Base-by-base conservation (phyloP, 768 basidiomycete genomes). In the Rhizopogon vesiculosus region DNA sequence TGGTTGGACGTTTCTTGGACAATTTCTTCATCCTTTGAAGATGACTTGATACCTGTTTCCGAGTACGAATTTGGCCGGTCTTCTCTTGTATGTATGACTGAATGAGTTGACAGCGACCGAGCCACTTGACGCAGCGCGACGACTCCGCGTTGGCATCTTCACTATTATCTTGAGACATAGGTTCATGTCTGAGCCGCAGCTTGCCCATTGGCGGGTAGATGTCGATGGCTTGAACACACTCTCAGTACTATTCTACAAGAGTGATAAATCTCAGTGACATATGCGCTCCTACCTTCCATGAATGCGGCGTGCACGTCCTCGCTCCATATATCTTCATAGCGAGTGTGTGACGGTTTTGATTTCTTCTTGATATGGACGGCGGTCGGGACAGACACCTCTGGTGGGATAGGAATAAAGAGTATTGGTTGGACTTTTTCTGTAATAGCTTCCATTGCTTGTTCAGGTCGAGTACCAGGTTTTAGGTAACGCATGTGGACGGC, bases 31-130 rank as follows among this genome's bases (percentile, higher is more conserved):
- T 51, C 48, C 74, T 60, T 59, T 73, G 72, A 45, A 73, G 64
- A 40, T 75, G 74, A 56, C 72, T 73, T 25, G 72, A 74, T 33
- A 73, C 73, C 55, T 73, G 72, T 59, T 73, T 73, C 54, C 72
- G 62, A 39, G 73, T 72, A 15, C 72, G 70, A 55, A 63, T 71
- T 57, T 66, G 73, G 13, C 72, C 72, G 13, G 72, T 73, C 56
- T 71, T 73, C 45, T 74, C 68, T 22, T 71, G 54, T 33, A 73
- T 64, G 44, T 75, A 73, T 0, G 71, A 70, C 31, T 75, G 72
- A 35, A 73, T 75, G 19, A 73, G 65, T 57, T 73, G 72, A 58
- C 74, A 73, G 18, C 72, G 72, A 50, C 72, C 72, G 54, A 75
- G 72, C 19, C 69, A 69, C 56, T 59, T 72, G 50, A 58, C 25